Evolutionary conservation across 441 rosid genomes (phyloP).

Genomic region (Syzygium syzygioides): DNA sequence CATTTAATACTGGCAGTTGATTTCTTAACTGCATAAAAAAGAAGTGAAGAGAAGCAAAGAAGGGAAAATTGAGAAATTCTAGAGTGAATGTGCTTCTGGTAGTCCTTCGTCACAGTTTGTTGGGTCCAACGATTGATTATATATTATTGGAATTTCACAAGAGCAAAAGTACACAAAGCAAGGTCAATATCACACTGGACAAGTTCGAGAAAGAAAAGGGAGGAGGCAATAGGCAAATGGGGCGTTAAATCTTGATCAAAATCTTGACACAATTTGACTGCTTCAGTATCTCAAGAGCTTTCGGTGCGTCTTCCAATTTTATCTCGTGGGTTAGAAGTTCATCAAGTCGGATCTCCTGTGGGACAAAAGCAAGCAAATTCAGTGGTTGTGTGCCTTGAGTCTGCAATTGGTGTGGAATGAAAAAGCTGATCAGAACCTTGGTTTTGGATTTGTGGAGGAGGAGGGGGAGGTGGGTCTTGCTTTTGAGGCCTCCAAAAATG

Average conservation of each 20-base stretch:
- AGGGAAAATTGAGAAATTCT: background rate
- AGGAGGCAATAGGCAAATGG: background rate
- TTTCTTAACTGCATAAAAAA: background rate
- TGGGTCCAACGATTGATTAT: background rate
- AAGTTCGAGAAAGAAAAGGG: background rate
- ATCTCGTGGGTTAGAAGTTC: conserved; percentile 30
- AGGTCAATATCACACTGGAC: background rate
- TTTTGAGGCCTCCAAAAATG: conserved; percentile 38
- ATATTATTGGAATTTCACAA: background rate
- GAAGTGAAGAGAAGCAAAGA: background rate
- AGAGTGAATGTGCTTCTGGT: background rate
- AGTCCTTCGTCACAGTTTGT: background rate
- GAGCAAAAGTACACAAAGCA: background rate
- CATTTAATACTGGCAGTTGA: background rate
- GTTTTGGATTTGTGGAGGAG: conserved; percentile 27
- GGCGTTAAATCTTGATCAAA: conserved; percentile 24
- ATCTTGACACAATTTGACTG: conserved; percentile 24
- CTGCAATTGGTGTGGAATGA: background rate
- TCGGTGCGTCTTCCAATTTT: conserved; percentile 19
- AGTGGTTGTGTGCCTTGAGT: background rate
- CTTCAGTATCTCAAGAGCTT: conserved; percentile 13
- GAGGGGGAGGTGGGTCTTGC: conserved; percentile 30
- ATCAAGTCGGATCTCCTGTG: conserved; percentile 30
- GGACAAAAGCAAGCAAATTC: background rate
- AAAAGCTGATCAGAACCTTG: conserved; percentile 9